Evolutionary conservation across 345 rosid genomes (phyloP).

Genomic region (Citrus inodora): DNA sequence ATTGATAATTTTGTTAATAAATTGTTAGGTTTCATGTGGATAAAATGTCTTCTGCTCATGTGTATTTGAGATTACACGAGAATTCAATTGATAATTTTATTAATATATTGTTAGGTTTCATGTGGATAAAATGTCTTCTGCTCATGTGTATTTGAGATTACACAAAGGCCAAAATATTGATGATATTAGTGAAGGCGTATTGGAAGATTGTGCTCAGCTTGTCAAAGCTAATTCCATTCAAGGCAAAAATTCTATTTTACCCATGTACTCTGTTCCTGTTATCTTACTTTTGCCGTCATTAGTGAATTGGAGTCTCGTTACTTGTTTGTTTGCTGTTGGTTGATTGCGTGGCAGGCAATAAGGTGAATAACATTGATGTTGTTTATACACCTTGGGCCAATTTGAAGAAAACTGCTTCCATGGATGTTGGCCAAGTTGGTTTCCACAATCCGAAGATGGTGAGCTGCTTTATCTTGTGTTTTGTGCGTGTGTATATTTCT

Average conservation of each 20-base stretch:
- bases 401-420: conserved; percentile 91
- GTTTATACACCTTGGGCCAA: conserved; percentile 97
- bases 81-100: not conserved
- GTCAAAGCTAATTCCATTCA: conserved; percentile 98
- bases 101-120: conserved; percentile 64
- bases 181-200: conserved; percentile 74
- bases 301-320: too few relatives aligned
- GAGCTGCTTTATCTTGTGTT: conserved; percentile 14
- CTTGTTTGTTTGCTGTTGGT: not conserved
- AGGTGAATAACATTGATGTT: conserved; percentile 89
- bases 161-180: conserved; percentile 85
- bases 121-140: conserved; percentile 98
- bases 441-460: conserved; percentile 89
- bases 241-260: conserved; percentile 41
- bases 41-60: conserved; percentile 99
- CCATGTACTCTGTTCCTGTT: not conserved
- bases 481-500: not conserved
- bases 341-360: conserved; percentile 61
- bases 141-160: conserved; percentile 92
- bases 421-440: conserved; percentile 99
- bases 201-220: conserved; percentile 96
- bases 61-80: conserved; percentile 72
- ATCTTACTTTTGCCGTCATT: too few relatives aligned
- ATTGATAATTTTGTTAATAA: not conserved
- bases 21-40: conserved; percentile 91